These are phyloP conservation scores for Phytophthora megakarya DNA, from an alignment of 352 stramenopile genomes.

Conservation along the genomic window DNA sequence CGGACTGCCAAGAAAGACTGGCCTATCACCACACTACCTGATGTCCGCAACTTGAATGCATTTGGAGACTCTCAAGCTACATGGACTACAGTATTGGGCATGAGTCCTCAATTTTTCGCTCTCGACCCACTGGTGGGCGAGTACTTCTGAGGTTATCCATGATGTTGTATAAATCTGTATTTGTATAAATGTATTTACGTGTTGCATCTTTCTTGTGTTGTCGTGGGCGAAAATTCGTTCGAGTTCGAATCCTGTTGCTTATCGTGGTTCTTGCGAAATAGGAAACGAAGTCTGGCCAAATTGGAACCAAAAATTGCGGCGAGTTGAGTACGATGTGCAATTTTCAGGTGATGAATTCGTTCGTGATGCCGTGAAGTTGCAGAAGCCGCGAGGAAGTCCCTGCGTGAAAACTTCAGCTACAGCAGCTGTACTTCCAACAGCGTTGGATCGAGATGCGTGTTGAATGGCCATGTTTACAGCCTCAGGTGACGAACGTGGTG, in stretches of 20 bases:
- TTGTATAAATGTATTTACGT: constrained; percentile 18
- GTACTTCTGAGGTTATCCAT: constrained; percentile 6
- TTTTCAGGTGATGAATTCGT: not conserved
- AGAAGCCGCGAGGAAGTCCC: not conserved
- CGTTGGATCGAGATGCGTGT: not conserved
- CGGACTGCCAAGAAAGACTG: constrained; percentile 17
- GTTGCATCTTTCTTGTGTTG: not conserved
- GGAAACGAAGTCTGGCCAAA: not conserved
- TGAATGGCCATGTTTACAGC: not conserved
- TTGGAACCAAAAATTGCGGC: no score
- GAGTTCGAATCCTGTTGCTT: no score
- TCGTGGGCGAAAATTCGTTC: no score
- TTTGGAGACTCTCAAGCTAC: constrained; percentile 17
- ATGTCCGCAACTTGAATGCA: not conserved
- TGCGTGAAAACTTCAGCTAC: not conserved
- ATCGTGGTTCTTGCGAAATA: not conserved
- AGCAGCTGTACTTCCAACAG: not conserved
- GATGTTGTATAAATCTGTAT: not conserved
- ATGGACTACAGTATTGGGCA: constrained; percentile 29
- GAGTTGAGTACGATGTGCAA: not conserved
- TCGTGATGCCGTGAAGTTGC: no score
- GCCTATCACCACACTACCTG: not conserved
- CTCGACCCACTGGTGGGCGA: constrained; percentile 19
- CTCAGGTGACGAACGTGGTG: not conserved
- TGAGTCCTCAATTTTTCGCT: constrained; percentile 28